These are phyloP conservation scores for Clavariopsis aquatica DNA, from an alignment of 495 filamentous ascomycete species.

Conservation along the genomic window DNA sequence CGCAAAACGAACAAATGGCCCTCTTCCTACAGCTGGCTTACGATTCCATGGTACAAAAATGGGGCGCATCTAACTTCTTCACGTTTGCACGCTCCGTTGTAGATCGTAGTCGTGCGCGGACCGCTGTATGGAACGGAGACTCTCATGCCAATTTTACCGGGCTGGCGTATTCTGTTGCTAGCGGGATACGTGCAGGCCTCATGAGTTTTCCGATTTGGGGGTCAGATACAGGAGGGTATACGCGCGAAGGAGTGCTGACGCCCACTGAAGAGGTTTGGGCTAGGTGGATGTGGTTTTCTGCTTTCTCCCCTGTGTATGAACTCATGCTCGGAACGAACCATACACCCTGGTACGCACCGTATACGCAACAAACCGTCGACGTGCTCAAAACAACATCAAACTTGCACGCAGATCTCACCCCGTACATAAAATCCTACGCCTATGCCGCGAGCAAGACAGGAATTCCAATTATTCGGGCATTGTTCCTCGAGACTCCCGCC, in stretches of 20 bases:
- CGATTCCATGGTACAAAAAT: slow-evolving; percentile 40
- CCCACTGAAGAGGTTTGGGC: slow-evolving; percentile 44
- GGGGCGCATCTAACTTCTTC: slow-evolving; percentile 41
- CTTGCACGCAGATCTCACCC: slow-evolving; percentile 39
- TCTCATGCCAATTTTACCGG: slow-evolving; percentile 39
- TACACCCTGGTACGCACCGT: slow-evolving; percentile 43
- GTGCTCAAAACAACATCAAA: slow-evolving; percentile 41
- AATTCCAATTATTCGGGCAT: slow-evolving; percentile 41
- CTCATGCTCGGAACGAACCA: slow-evolving; percentile 45
- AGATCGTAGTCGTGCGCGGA: slow-evolving; percentile 36
- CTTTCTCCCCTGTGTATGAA: slow-evolving; percentile 44
- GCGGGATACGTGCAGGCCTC: slow-evolving; percentile 42
- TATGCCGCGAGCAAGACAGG: slow-evolving; percentile 40
- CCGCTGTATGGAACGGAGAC: slow-evolving; percentile 44
- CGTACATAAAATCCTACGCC: slow-evolving; percentile 41
- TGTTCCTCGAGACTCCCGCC: slow-evolving; percentile 42
- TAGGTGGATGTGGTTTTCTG: slow-evolving; percentile 44
- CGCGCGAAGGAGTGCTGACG: slow-evolving; percentile 25
- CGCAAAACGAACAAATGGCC: slow-evolving; percentile 42
- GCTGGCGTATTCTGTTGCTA: slow-evolving; percentile 39
- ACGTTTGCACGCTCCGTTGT: slow-evolving; percentile 41
- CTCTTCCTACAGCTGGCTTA: slow-evolving; percentile 41
- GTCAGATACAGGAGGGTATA: slow-evolving; percentile 44
- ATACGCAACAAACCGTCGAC: slow-evolving; percentile 34
- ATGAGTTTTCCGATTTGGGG: slow-evolving; percentile 41